Conservation (phyloP, 176 grass and related monocot genomes). For the Rhynchospora tenuis region DNA sequence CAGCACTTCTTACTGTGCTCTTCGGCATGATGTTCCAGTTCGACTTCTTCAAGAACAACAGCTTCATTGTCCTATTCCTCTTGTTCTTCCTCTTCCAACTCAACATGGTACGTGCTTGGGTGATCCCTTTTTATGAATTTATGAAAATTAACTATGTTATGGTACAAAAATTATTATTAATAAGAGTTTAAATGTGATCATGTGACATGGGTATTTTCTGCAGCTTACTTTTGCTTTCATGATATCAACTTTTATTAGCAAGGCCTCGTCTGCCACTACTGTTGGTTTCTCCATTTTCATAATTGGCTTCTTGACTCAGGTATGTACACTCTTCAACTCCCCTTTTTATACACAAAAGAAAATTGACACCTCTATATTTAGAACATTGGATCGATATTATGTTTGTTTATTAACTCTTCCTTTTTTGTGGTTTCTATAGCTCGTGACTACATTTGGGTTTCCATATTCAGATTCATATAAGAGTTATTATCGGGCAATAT, state of each 20-base stretch:
- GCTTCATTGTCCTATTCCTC: slow-evolving; percentile 65
- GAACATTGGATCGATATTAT: slow-evolving; percentile 15
- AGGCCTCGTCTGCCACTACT: slow-evolving; percentile 88
- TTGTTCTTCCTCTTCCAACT: slow-evolving; percentile 92
- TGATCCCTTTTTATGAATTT: background rate
- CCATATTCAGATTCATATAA: slow-evolving; percentile 47
- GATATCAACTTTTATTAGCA: slow-evolving; percentile 90
- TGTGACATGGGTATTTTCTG: slow-evolving; percentile 25
- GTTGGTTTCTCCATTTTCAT: slow-evolving; percentile 95
- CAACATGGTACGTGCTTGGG: slow-evolving; percentile 66
- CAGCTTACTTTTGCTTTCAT: slow-evolving; percentile 94
- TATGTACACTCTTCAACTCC: slow-evolving; percentile 1
- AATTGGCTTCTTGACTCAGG: slow-evolving; percentile 94
- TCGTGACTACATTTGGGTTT: slow-evolving; percentile 84
- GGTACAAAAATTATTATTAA: slow-evolving; percentile 19
- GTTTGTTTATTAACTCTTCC: slow-evolving; percentile 10
- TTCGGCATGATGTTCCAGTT: slow-evolving; percentile 99
- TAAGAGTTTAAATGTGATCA: background rate
- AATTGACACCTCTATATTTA: background rate
- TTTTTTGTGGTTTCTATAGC: slow-evolving; percentile 35
- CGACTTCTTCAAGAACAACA: slow-evolving; percentile 84
- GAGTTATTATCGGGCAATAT: slow-evolving; percentile 53
- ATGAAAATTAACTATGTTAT: slow-evolving; percentile 3
- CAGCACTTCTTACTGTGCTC: slow-evolving; percentile 82
- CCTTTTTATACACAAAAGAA: background rate